phyloP scores from a whole-genome alignment of 257 asterid species.

The Petunia secreta region DNA sequence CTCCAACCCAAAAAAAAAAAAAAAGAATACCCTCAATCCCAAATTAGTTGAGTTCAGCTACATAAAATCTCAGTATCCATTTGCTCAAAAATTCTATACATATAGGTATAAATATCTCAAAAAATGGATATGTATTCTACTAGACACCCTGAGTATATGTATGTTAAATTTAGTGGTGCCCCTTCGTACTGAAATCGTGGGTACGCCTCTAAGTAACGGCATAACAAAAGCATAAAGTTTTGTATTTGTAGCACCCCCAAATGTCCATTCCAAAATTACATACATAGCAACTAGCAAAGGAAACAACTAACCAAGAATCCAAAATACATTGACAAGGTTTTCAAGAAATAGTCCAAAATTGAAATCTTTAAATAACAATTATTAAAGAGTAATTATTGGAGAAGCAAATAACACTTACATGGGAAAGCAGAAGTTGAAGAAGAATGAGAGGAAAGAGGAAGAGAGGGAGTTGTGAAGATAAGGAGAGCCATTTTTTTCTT shows the following conservation, averaged over 20 bases:
- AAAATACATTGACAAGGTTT: neutral
- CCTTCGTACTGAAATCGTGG: too few species aligned
- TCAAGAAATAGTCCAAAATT: neutral
- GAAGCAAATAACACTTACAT: neutral
- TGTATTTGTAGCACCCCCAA: too few species aligned
- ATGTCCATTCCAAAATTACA: neutral
- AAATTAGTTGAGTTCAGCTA: neutral
- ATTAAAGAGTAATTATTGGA: neutral
- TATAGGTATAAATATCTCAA: too few species aligned
- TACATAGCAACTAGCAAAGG: neutral
- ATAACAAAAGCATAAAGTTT: too few species aligned
- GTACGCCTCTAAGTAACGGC: too few species aligned
- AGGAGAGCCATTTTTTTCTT: slow-evolving; percentile 29
- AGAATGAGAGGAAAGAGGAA: neutral
- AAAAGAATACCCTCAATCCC: neutral
- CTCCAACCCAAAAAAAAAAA: neutral
- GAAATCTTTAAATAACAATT: neutral
- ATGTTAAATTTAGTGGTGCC: too few species aligned
- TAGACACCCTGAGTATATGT: too few species aligned
- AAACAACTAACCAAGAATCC: neutral
- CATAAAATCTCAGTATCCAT: neutral
- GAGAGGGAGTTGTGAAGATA: slow-evolving; percentile 24
- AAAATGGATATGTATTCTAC: too few species aligned
- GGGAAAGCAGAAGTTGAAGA: slow-evolving; percentile 11
- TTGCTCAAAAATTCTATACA: neutral